Evolutionary conservation across 257 asterid species (phyloP).

Genomic region (Solanum piurae): DNA sequence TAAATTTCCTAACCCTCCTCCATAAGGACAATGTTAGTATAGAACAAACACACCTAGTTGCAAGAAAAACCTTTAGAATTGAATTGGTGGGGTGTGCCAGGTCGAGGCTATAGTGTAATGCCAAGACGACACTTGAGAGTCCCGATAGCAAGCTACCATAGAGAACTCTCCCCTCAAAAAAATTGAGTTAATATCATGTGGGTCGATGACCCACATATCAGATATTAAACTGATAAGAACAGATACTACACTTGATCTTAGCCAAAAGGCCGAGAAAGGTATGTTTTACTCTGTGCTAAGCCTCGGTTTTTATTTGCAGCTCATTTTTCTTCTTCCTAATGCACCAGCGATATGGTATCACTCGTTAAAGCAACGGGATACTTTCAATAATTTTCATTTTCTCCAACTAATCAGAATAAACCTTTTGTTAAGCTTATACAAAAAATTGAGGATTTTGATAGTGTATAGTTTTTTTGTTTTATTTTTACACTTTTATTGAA

Average conservation of each 20-base stretch:
- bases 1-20: neutral
- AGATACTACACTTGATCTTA: conserved; percentile 30
- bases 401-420: neutral
- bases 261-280: conserved; percentile 33
- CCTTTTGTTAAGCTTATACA: neutral
- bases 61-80: neutral
- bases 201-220: neutral
- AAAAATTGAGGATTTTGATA: neutral
- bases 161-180: neutral
- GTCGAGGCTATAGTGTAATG: neutral
- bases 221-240: conserved; percentile 30
- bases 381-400: too few species aligned
- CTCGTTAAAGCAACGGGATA: neutral
- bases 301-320: neutral
- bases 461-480: too few species aligned
- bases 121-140: neutral
- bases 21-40: neutral
- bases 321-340: neutral
- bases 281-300: neutral
- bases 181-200: neutral
- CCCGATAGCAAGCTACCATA: neutral
- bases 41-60: neutral
- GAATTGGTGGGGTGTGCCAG: neutral
- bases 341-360: neutral
- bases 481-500: too few species aligned